Conservation (phyloP, 2,329 filamentous ascomycete genomes). For the Cladophialophora bantiana region DNA sequence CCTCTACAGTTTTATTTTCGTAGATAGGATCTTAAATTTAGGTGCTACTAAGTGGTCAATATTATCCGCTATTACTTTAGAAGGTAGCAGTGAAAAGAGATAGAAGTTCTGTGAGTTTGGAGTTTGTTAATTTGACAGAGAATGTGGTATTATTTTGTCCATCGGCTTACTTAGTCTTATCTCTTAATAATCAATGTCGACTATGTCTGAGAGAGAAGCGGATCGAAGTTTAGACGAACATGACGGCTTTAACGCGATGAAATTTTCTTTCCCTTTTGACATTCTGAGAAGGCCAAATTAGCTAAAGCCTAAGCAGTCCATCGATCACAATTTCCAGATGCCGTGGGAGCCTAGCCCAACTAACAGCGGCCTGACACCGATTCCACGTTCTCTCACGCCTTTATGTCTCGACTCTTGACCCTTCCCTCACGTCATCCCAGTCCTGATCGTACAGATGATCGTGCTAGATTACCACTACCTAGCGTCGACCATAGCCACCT, state of each 20-base stretch:
- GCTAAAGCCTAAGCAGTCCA: neutral
- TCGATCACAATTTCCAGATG: neutral
- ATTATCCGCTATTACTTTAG: too few species aligned
- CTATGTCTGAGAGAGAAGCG: too few species aligned
- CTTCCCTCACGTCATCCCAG: neutral
- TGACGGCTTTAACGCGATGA: neutral
- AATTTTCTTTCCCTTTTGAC: neutral
- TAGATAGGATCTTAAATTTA: too few species aligned
- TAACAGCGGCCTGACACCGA: neutral
- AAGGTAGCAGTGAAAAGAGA: neutral
- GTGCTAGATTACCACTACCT: neutral
- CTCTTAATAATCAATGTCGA: neutral
- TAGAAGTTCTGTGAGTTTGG: neutral
- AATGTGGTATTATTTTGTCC: neutral
- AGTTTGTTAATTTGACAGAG: neutral
- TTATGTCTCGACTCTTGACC: neutral
- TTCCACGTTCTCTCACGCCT: neutral
- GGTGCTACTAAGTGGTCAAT: too few species aligned
- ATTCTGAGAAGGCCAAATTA: neutral
- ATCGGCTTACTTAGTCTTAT: neutral
- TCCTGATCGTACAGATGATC: neutral
- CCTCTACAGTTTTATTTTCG: too few species aligned
- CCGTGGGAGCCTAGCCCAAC: neutral
- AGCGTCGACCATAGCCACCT: conserved; percentile 33
- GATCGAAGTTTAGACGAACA: neutral